A percentile compares a stretch with the other conserved stretches of the same genome.
phyloP scores from a whole-genome alignment of 139 green algal genomes.

The Yamagishiella unicocca region DNA sequence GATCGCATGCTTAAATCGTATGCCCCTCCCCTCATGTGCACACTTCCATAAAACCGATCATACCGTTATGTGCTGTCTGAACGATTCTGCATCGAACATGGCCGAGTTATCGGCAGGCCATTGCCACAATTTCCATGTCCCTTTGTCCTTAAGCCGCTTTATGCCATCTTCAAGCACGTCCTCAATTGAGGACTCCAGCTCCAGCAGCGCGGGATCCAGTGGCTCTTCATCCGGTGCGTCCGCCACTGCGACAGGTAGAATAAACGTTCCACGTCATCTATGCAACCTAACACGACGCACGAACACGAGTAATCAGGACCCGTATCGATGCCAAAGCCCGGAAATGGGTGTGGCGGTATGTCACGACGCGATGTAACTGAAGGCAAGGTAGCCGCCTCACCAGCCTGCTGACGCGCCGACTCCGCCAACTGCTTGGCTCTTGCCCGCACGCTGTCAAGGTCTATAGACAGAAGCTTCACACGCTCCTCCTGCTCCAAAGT shows the following conservation, averaged over 20 bases:
- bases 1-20: too few relatives aligned
- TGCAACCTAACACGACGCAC: too few relatives aligned
- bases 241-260: slow-evolving; percentile 28
- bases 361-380: too few relatives aligned
- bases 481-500: slow-evolving; percentile 70
- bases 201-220: slow-evolving; percentile 13
- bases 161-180: slow-evolving; percentile 81
- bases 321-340: too few relatives aligned
- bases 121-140: slow-evolving; percentile 67
- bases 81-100: slow-evolving; percentile 76
- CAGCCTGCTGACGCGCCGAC: slow-evolving; percentile 55
- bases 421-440: slow-evolving; percentile 59
- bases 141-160: slow-evolving; percentile 53
- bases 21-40: too few relatives aligned
- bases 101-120: slow-evolving; percentile 58
- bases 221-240: slow-evolving; percentile 45
- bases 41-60: too few relatives aligned
- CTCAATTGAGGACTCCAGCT: slow-evolving; percentile 67
- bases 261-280: too few relatives aligned
- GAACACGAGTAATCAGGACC: too few relatives aligned
- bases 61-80: slow-evolving; percentile 63
- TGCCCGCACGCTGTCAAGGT: slow-evolving; percentile 67
- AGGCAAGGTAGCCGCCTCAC: slow-evolving; percentile 22
- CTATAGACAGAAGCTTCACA: slow-evolving; percentile 70
- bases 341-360: too few relatives aligned